A percentile compares a stretch with the other conserved stretches of the same genome.
phyloP scores from a whole-genome alignment of 257 asterid species.

The Plantago elongata region DNA sequence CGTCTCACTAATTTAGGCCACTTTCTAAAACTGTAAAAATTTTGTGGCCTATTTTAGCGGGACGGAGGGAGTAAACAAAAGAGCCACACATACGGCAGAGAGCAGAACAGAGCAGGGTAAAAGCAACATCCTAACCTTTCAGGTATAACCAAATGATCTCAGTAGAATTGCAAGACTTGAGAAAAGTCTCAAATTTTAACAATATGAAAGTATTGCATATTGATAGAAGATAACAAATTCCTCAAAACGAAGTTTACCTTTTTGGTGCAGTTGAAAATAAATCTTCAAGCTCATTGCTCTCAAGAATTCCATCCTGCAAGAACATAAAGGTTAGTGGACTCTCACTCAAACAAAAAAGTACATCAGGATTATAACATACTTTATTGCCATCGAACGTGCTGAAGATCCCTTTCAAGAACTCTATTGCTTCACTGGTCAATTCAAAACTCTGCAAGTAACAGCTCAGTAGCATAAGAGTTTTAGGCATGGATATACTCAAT shows the following conservation, averaged over 20 bases:
- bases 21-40: too few relatives aligned
- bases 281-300: slow-evolving; percentile 75
- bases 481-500: slow-evolving; percentile 12
- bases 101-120: too few relatives aligned
- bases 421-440: slow-evolving; percentile 92
- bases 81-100: too few relatives aligned
- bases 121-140: too few relatives aligned
- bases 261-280: slow-evolving; percentile 96
- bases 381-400: slow-evolving; percentile 83
- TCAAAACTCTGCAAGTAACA: slow-evolving; percentile 80
- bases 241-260: slow-evolving; percentile 40
- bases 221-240: background rate
- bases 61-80: too few relatives aligned
- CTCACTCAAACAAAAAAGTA: background rate
- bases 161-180: too few relatives aligned
- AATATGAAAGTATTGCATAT: too few relatives aligned
- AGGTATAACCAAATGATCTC: too few relatives aligned
- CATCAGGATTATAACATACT: slow-evolving; percentile 30
- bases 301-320: slow-evolving; percentile 85
- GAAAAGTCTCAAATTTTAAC: too few relatives aligned
- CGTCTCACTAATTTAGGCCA: too few relatives aligned
- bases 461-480: slow-evolving; percentile 14
- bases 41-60: too few relatives aligned
- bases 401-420: slow-evolving; percentile 92
- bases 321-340: slow-evolving; percentile 24